Evolutionary conservation across 108 stramenopile species (phyloP), one percentile per base, ranked within the genome.

Genomic region (Asterionellopsis glacialis): DNA sequence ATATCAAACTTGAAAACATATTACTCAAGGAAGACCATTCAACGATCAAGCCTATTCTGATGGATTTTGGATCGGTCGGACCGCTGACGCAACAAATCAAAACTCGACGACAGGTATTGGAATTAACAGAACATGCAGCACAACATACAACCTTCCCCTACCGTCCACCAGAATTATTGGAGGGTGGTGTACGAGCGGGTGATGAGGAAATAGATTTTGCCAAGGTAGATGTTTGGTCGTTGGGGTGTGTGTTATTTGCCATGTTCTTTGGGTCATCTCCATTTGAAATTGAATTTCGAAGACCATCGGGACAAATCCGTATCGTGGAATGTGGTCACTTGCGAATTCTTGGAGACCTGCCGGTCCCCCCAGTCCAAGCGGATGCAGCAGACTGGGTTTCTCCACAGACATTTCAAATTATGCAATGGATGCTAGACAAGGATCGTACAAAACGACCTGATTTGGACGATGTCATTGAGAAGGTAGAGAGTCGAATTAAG

Each of bases 161-260:
- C 70, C 80, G 92, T 23, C 84, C 92, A 15, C 92, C 92, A 11
- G 88, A 93, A 69, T 62, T 93, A 9, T 88, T 88, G 45, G 84
- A 90, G 21, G 88, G 87, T n/a, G 83, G 79, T n/a, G 25, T 80
- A 11, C 68, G 79, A 23, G 71, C 63, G 21, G 70, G 62, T 21
- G 75, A 81, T 15, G 69, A 51, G 0, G 45, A 66, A 43, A 44
- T 85, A 28, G 85, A 86, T 65, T 87, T 75, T 60, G 80, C 67
- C 0, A 81, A 73, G 15, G 84, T 88, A 1, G 92, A 90, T 70
- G 87, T 88, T n/a, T 93, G 92, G 86, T 69, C 63, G 24, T 72
- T 83, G 57, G 88, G 88, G 11, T 93, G 92, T 64, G 64, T 80
- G 0, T 59, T 93, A 9, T 93, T 90, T 76, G 92, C 84, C 13